These are phyloP conservation scores for Geranium brycei DNA, from an alignment of 345 rosid species.

Conservation along the genomic window DNA sequence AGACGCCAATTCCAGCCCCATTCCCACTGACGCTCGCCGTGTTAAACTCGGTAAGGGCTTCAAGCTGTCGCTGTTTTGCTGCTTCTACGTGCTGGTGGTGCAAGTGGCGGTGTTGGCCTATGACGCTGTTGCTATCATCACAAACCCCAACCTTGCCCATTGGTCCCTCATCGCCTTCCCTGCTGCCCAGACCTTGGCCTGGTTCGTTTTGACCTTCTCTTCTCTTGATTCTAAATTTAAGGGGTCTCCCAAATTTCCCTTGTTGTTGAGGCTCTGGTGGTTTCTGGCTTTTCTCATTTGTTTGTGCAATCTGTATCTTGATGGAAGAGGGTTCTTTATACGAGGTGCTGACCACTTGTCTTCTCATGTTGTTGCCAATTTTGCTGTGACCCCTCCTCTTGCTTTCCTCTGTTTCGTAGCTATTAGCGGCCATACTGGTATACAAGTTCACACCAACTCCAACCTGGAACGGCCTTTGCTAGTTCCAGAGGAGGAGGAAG, in stretches of 20 bases:
- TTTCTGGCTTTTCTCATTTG: slow-evolving; percentile 57
- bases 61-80: slow-evolving; percentile 51
- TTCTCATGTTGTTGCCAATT: slow-evolving; percentile 62
- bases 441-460: slow-evolving; percentile 46
- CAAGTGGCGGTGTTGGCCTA: slow-evolving; percentile 60
- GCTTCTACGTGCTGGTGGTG: slow-evolving; percentile 59
- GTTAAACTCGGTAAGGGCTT: slow-evolving; percentile 41
- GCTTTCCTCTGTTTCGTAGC: slow-evolving; percentile 76
- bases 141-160: too few species aligned
- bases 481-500: slow-evolving; percentile 62
- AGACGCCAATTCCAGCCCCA: slow-evolving; percentile 39
- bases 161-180: slow-evolving; percentile 54
- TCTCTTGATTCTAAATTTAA: slow-evolving; percentile 76
- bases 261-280: slow-evolving; percentile 86
- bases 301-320: slow-evolving; percentile 52
- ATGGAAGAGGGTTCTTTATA: slow-evolving; percentile 44
- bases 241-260: slow-evolving; percentile 55
- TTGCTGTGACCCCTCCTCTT: slow-evolving; percentile 72
- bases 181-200: slow-evolving; percentile 61
- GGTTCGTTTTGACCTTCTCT: slow-evolving; percentile 65
- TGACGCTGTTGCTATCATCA: slow-evolving; percentile 59
- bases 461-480: slow-evolving; percentile 84
- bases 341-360: slow-evolving; percentile 42
- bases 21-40: slow-evolving; percentile 23
- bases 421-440: slow-evolving; percentile 56